Evolutionary conservation across 352 stramenopile genomes (phyloP).

Genomic region (Phytophthora cactorum): DNA sequence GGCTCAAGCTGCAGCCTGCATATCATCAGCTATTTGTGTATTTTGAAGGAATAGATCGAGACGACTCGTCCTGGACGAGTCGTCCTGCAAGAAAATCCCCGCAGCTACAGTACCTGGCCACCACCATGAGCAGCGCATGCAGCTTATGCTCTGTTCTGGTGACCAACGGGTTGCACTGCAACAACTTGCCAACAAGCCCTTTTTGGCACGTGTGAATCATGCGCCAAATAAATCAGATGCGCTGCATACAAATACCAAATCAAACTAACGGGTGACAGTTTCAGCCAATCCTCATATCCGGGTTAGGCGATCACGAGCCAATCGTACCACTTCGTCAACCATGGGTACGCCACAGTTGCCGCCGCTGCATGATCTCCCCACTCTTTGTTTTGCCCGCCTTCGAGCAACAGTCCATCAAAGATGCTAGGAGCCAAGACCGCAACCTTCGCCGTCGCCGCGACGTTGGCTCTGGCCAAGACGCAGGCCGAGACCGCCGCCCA

Average conservation of each 20-base stretch:
- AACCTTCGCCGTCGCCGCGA: conserved; percentile 26
- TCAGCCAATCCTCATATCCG: conserved; percentile 6
- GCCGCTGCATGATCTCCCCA: conserved; percentile 19
- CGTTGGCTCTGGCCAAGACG: conserved; percentile 30
- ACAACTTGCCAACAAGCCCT: neutral
- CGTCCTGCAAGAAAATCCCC: neutral
- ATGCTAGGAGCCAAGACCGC: conserved; percentile 45
- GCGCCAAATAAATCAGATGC: conserved; percentile 31
- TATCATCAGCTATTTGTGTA: neutral
- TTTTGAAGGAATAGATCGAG: neutral
- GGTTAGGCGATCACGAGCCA: conserved; percentile 14
- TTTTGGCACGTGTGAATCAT: conserved; percentile 9
- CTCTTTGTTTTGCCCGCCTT: conserved; percentile 32
- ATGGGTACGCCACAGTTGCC: conserved; percentile 10
- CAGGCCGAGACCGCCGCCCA: conserved; percentile 33
- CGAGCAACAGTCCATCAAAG: conserved; percentile 14
- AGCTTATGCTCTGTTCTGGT: neutral
- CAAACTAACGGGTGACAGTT: conserved; percentile 16
- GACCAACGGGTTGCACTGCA: neutral
- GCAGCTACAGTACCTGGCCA: neutral
- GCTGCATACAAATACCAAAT: conserved; percentile 17
- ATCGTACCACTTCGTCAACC: conserved; percentile 9
- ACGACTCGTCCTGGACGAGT: neutral
- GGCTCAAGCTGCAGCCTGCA: no score
- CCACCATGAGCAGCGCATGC: no score